Evolutionary conservation across 306 rosid species (phyloP).

Genomic region (Lathyrus tuberosus): DNA sequence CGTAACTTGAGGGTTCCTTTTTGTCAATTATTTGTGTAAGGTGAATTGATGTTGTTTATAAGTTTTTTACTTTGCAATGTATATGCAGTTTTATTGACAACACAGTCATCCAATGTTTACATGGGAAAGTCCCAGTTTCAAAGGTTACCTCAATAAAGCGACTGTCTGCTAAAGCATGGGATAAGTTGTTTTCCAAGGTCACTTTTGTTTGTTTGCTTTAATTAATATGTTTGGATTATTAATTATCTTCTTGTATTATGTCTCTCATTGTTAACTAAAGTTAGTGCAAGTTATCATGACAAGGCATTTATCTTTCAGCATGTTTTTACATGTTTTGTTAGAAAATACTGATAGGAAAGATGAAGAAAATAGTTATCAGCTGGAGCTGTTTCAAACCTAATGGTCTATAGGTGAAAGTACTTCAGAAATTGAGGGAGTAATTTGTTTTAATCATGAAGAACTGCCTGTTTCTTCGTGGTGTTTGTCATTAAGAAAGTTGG

Average conservation of each 20-base stretch:
- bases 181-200: constrained; percentile 69
- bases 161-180: constrained; percentile 78
- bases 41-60: constrained; percentile 25
- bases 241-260: constrained; percentile 30
- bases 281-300: neutral
- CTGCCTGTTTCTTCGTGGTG: constrained; percentile 1
- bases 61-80: constrained; percentile 30
- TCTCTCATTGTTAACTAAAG: neutral
- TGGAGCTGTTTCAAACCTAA: constrained; percentile 7
- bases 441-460: constrained; percentile 18
- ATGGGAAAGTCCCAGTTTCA: constrained; percentile 83
- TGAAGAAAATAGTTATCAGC: constrained; percentile 26
- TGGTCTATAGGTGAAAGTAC: constrained; percentile 3
- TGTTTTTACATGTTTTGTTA: constrained; percentile 8
- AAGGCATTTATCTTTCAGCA: constrained; percentile 5
- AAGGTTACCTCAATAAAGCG: constrained; percentile 76
- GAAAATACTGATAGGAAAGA: constrained; percentile 14
- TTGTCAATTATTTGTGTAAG: constrained; percentile 20
- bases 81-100: constrained; percentile 74
- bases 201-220: constrained; percentile 7
- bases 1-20: constrained; percentile 11
- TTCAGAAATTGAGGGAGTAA: constrained; percentile 12
- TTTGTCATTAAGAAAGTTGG: constrained; percentile 18
- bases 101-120: constrained; percentile 69
- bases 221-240: constrained; percentile 18